Conservation (phyloP, 192 early-diverging fungal genomes). For the Coemansia sp. region DNA sequence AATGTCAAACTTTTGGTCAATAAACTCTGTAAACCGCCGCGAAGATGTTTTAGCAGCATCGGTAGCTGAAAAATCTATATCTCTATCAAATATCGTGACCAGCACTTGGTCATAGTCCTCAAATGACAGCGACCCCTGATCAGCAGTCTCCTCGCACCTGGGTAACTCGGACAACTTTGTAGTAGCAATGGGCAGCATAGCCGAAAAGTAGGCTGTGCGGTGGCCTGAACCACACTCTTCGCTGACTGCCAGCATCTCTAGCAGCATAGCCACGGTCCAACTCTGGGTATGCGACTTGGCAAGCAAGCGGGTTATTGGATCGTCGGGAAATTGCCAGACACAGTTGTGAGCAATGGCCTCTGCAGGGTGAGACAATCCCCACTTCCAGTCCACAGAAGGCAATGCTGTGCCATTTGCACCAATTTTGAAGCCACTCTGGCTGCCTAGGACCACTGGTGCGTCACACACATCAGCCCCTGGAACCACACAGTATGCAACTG, state of each 20-base stretch:
- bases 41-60: constrained; percentile 21
- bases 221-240: constrained; percentile 76
- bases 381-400: constrained; percentile 26
- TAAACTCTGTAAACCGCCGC: constrained; percentile 14
- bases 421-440: background rate
- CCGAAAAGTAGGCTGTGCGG: constrained; percentile 65
- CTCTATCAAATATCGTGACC: constrained; percentile 29
- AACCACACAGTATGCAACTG: constrained; percentile 28
- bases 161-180: background rate
- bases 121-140: constrained; percentile 25
- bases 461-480: constrained; percentile 32
- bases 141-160: constrained; percentile 2
- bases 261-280: constrained; percentile 60
- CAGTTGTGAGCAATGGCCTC: constrained; percentile 34
- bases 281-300: constrained; percentile 21
- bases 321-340: constrained; percentile 53
- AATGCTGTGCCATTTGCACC: background rate
- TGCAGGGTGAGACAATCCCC: constrained; percentile 36
- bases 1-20: constrained; percentile 16
- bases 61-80: constrained; percentile 44
- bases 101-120: constrained; percentile 39
- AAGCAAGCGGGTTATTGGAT: constrained; percentile 51
- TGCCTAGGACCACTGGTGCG: constrained; percentile 22
- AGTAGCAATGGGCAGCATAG: constrained; percentile 15
- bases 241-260: constrained; percentile 66